Evolutionary conservation across 2,329 filamentous ascomycete genomes (phyloP).

Genomic region (Elsinoe ampelina): DNA sequence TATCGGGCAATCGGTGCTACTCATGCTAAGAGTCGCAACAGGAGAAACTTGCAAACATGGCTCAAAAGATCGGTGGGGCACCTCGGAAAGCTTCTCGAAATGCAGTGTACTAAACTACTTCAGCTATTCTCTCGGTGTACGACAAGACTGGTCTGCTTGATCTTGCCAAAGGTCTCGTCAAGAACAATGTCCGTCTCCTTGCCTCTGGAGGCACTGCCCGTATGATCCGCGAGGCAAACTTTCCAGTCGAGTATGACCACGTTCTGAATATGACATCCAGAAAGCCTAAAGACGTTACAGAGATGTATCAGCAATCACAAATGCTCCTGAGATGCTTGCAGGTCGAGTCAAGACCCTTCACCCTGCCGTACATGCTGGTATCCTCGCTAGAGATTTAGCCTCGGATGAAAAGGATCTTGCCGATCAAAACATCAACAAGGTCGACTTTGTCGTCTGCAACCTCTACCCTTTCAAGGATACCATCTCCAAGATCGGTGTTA

Average conservation of each 20-base stretch:
- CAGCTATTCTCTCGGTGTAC: slow-evolving; percentile 92
- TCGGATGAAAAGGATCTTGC: slow-evolving; percentile 96
- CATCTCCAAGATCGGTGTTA: slow-evolving; percentile 92
- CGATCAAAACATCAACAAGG: slow-evolving; percentile 88
- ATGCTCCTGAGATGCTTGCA: slow-evolving; percentile 89
- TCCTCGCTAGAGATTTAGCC: slow-evolving; percentile 86
- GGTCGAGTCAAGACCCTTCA: slow-evolving; percentile 93
- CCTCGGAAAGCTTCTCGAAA: not conserved
- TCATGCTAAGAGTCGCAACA: not conserved
- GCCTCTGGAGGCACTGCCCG: slow-evolving; percentile 92
- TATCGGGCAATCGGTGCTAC: not conserved
- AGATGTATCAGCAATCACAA: slow-evolving; percentile 93
- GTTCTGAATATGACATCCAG: not conserved
- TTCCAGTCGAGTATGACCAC: slow-evolving; percentile 69
- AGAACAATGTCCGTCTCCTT: slow-evolving; percentile 84
- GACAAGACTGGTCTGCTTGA: slow-evolving; percentile 96
- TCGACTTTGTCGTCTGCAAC: slow-evolving; percentile 94
- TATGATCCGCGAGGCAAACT: slow-evolving; percentile 93
- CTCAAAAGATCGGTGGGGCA: slow-evolving; percentile 14
- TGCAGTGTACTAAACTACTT: not conserved
- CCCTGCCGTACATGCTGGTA: slow-evolving; percentile 66
- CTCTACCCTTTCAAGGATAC: slow-evolving; percentile 99
- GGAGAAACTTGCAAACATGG: not conserved
- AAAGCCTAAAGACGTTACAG: slow-evolving; percentile 36
- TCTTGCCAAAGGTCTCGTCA: slow-evolving; percentile 78